Evolutionary conservation across 257 asterid species (phyloP).

Genomic region (Handroanthus guayacan): DNA sequence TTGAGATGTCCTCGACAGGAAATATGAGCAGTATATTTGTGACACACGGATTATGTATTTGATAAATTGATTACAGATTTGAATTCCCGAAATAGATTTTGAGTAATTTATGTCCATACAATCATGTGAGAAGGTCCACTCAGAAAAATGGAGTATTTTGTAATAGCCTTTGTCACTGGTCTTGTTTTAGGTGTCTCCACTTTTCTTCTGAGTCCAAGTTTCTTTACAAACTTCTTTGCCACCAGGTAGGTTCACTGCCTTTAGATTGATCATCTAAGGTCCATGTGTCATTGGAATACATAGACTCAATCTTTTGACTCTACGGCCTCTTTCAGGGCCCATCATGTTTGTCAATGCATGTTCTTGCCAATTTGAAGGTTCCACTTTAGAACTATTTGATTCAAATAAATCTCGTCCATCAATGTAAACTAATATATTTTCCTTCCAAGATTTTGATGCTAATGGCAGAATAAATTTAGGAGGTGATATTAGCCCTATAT

Average conservation of each 20-base stretch:
- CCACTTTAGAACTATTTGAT: neutral
- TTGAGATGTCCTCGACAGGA: neutral
- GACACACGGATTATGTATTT: neutral
- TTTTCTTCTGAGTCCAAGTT: neutral
- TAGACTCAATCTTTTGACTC: neutral
- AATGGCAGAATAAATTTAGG: neutral
- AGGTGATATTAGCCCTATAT: neutral
- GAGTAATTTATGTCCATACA: neutral
- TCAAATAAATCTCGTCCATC: conserved; percentile 5
- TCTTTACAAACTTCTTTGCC: neutral
- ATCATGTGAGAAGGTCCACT: neutral
- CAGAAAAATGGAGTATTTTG: neutral
- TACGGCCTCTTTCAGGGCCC: neutral
- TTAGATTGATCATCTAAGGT: neutral
- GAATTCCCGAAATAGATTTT: neutral
- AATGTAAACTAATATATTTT: neutral
- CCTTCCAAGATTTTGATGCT: neutral
- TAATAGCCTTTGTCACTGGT: neutral
- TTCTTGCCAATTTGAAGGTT: neutral
- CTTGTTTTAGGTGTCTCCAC: neutral
- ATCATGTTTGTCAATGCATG: neutral
- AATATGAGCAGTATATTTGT: neutral
- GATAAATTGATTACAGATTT: neutral
- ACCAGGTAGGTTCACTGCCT: neutral
- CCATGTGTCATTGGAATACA: neutral